Base-by-base conservation (phyloP, 2,329 filamentous ascomycete genomes). In the Sphaceloma murrayae region DNA sequence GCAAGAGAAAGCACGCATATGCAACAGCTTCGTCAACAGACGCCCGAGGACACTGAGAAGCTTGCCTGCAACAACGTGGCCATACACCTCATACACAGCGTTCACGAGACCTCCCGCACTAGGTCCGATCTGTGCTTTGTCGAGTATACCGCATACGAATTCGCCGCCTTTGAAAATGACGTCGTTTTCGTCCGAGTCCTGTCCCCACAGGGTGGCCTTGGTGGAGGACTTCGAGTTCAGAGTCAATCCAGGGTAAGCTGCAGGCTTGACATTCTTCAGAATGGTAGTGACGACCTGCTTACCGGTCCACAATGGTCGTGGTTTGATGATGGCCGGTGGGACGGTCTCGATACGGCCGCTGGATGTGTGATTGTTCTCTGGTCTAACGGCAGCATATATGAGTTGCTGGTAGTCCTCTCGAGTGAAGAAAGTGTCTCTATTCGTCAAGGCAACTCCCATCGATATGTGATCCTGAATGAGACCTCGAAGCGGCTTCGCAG, bases 401-500 rank as follows among this genome's bases (percentile, higher is more conserved):
- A 98, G 70, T 59, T 96, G 84, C 51, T 95, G 85, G 60, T 96
- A 98, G 48, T 93, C 80, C 26, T 84, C 82, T 46, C 82, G 75
- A 49, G 80, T 82, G 58, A 96, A 94, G 60, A 95, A 89, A 2
- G 83, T 85, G 62, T 98, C 91, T 56, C 85, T 80, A 62, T 80
- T 94, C 46, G 88, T 94, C 46, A 98, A 75, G 63, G 82, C 82
- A 2, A 94, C 85, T 33, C 85, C 87, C 60, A 98, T 89, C 2
- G 89, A 95, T 48, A 98, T 83, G 63, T 98, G 91, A 72, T 98
- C 91, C 65, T 98, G 93, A 65, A 98, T 98, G 42, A 98, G 68
- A 76, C 91, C 91, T 71, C 91, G 76, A 11, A 98, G 71, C 0
- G 91, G 91, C 58, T 94, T 94, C 46, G 91, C 91, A 11, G 86